phyloP scores from a whole-genome alignment of 768 basidiomycete genomes.

The Arthromyces matolae region DNA sequence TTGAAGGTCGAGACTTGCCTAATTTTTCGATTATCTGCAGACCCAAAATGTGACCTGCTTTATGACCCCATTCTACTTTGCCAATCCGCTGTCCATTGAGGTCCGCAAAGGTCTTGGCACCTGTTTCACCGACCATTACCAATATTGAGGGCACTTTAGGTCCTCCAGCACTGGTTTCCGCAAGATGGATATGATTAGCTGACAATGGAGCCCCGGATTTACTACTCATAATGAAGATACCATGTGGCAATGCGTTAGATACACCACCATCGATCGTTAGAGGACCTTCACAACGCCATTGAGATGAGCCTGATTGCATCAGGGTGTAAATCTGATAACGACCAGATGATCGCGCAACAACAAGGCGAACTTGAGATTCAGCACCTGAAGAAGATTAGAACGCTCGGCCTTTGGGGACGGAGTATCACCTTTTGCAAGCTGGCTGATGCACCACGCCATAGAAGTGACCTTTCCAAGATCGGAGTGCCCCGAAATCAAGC shows the following conservation, averaged over 20 bases:
- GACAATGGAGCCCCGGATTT: constrained; percentile 44
- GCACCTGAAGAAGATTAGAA: constrained; percentile 30
- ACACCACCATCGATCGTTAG: constrained; percentile 35
- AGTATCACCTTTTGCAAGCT: constrained; percentile 48
- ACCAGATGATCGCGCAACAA: constrained; percentile 60
- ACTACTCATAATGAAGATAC: constrained; percentile 52
- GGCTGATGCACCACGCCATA: constrained; percentile 65
- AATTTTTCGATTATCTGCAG: constrained; percentile 58
- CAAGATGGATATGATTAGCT: constrained; percentile 43
- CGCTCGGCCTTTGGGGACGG: neutral
- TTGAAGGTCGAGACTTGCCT: constrained; percentile 36
- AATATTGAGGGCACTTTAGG: constrained; percentile 29
- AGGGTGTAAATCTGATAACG: constrained; percentile 56
- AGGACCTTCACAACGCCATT: constrained; percentile 36
- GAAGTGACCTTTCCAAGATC: constrained; percentile 46
- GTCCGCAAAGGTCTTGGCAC: constrained; percentile 52
- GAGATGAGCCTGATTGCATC: constrained; percentile 29
- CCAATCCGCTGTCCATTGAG: constrained; percentile 64
- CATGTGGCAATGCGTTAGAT: constrained; percentile 41
- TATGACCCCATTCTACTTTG: constrained; percentile 61
- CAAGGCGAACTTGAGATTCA: constrained; percentile 51
- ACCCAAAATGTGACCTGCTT: constrained; percentile 45
- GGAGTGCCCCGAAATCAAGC: constrained; percentile 29
- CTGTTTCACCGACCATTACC: constrained; percentile 53
- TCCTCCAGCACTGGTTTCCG: constrained; percentile 28